Conservation (phyloP, 2,329 filamentous ascomycete species). For the Basipetospora sp. region DNA sequence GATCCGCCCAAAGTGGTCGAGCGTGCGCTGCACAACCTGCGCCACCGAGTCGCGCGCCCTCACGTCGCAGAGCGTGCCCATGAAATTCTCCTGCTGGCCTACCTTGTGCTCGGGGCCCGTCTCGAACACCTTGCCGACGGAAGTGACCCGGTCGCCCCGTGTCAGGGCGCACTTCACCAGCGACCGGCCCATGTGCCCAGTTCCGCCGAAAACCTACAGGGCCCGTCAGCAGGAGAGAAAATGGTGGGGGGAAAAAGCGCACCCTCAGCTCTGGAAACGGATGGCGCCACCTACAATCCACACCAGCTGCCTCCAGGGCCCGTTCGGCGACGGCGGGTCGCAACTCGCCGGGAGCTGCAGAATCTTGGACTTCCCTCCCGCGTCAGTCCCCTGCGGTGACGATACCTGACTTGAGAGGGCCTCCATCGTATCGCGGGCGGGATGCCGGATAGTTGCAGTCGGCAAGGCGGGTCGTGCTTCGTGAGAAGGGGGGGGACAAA, state of each 20-base stretch:
- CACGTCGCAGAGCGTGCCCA: conserved; percentile 81
- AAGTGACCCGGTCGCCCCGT: conserved; percentile 70
- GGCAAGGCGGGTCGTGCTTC: too few species aligned
- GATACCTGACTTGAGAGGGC: background rate
- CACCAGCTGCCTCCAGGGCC: conserved; percentile 59
- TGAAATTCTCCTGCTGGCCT: conserved; percentile 54
- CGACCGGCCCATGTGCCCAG: conserved; percentile 90
- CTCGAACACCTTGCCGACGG: conserved; percentile 72
- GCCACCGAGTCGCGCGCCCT: conserved; percentile 65
- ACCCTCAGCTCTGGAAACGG: too few species aligned
- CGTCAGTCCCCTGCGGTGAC: background rate
- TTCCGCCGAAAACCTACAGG: conserved; percentile 92
- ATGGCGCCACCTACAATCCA: conserved; percentile 56
- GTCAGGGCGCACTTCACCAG: conserved; percentile 69
- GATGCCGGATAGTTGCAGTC: too few species aligned
- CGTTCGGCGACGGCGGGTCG: conserved; percentile 61
- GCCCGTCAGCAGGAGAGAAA: background rate
- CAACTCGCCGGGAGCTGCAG: conserved; percentile 66
- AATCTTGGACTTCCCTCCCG: conserved; percentile 13
- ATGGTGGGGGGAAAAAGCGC: too few species aligned
- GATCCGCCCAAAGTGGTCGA: conserved; percentile 63
- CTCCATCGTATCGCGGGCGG: background rate
- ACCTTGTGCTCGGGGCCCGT: conserved; percentile 59
- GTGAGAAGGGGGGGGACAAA: too few species aligned
- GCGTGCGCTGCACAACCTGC: conserved; percentile 52